These are phyloP conservation scores for Alliaria petiolata DNA, from an alignment of 345 rosid species.

Conservation along the genomic window DNA sequence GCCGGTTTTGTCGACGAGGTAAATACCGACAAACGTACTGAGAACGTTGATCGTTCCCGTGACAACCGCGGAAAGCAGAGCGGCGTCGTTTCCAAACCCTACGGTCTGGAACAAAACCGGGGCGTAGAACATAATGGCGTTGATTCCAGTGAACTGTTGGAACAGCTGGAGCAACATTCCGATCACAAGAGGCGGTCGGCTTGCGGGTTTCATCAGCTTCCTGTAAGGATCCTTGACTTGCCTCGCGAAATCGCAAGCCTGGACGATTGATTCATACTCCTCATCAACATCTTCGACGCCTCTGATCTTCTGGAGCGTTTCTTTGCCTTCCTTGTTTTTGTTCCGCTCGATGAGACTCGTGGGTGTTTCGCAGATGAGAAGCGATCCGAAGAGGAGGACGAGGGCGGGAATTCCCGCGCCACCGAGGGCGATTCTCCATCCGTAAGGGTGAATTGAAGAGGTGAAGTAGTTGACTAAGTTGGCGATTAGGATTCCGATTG, in stretches of 20 bases:
- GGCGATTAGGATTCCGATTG: constrained; percentile 51
- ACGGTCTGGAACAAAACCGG: constrained; percentile 66
- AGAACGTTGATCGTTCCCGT: constrained; percentile 56
- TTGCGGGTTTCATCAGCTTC: constrained; percentile 40
- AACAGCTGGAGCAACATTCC: constrained; percentile 52
- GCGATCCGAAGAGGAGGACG: constrained; percentile 46
- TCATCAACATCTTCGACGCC: constrained; percentile 46
- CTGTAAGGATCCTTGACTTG: constrained; percentile 51
- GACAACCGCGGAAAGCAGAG: constrained; percentile 58
- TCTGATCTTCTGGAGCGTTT: constrained; percentile 44
- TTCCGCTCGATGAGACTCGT: constrained; percentile 51
- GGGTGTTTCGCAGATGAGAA: constrained; percentile 56
- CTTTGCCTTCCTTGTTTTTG: constrained; percentile 39
- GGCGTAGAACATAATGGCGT: constrained; percentile 50
- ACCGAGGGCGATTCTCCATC: constrained; percentile 56
- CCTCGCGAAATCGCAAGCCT: constrained; percentile 38
- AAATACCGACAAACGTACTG: constrained; percentile 56
- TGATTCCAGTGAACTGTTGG: constrained; percentile 66
- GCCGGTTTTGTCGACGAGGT: constrained; percentile 53
- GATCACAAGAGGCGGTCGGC: constrained; percentile 48
- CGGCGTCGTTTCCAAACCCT: constrained; percentile 54
- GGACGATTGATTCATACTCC: constrained; percentile 39
- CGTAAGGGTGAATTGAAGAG: constrained; percentile 38
- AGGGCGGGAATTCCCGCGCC: constrained; percentile 45
- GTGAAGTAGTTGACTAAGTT: constrained; percentile 51